Base-by-base conservation (phyloP, 2,329 filamentous ascomycete species). In the Emergomyces orientalis region DNA sequence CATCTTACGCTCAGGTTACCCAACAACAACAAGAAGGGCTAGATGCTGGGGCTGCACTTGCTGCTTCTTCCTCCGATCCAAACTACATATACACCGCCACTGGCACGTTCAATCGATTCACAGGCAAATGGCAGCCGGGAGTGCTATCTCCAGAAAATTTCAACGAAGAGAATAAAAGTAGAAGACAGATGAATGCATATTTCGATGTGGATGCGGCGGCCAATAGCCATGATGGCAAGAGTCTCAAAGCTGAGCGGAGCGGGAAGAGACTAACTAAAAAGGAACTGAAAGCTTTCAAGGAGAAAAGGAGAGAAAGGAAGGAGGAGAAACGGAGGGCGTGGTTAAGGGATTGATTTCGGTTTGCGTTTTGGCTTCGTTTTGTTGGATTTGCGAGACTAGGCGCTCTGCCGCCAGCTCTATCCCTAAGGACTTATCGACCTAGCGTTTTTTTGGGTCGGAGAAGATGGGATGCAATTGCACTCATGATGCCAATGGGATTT, bases 151-250 rank as follows among this genome's bases (percentile, higher is more conserved):
- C 90, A 1, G 90, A 94, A 61, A 84, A 87, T 60, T 88, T 92
- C 79, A 88, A 86, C 68, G 91, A 96, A 71, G 91, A 95, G 72
- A 89, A 90, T 72, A 97, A 96, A 81, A 88, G 88, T 64, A 82
- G 81, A 60, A 83, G 94, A 54, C 94, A 97, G 78, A 89, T 97
- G 88, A 89, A 90, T 72, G 90, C 91, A 49, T 97, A 88, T 77
- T 99, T 97, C 74, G 93, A 99, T 73, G 92, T 97, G 52, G 92
- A 97, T 74, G 90, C 91, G 4, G 92, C 91, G 2, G 93, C 92
- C 4, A 97, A 96, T 72, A 85, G 85, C 63, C 92, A 99, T 71
- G 88, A 96, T 69, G 94, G 94, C 1, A 85, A 88, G 63, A 97
- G 92, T 72, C 79, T 99, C 63, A 95, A 93, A 77, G 94, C 91